These are phyloP conservation scores for Bisporella sp. DNA, from an alignment of 2,329 filamentous ascomycete species.

Conservation along the genomic window DNA sequence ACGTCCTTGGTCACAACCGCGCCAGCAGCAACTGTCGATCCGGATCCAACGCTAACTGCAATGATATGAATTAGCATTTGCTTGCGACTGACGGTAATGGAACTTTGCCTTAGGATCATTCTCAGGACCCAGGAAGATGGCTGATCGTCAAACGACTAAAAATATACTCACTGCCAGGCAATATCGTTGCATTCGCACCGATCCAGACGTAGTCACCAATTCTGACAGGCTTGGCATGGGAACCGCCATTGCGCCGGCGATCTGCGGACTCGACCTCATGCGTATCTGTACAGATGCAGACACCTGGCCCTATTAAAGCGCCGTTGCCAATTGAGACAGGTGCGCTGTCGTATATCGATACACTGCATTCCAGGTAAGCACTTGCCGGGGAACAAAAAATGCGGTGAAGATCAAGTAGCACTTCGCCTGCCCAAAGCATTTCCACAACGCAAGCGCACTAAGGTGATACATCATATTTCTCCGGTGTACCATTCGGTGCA, in stretches of 20 bases:
- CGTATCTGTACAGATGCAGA: slow-evolving; percentile 62
- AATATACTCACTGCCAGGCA: not conserved
- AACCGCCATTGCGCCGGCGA: slow-evolving; percentile 47
- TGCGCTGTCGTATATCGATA: slow-evolving; percentile 19
- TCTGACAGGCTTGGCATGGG: slow-evolving; percentile 36
- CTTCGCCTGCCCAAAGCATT: too few relatives aligned
- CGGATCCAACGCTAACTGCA: slow-evolving; percentile 45
- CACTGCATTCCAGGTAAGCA: slow-evolving; percentile 8
- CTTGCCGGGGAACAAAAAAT: not conserved
- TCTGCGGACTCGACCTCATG: slow-evolving; percentile 59
- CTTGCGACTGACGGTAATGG: not conserved
- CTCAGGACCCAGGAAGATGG: not conserved
- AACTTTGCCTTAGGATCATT: not conserved
- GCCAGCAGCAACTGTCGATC: slow-evolving; percentile 44
- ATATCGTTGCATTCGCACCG: slow-evolving; percentile 40
- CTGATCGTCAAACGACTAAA: not conserved
- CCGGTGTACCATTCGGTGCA: too few relatives aligned
- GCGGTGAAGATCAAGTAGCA: not conserved
- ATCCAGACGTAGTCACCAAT: slow-evolving; percentile 52
- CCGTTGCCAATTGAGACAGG: slow-evolving; percentile 39
- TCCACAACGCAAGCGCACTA: too few relatives aligned
- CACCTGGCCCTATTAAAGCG: slow-evolving; percentile 56
- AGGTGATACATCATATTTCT: too few relatives aligned
- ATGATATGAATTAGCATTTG: slow-evolving; percentile 27
- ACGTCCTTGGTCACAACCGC: slow-evolving; percentile 38